phyloP scores from a whole-genome alignment of 2,329 filamentous ascomycete species.

The Pseudogymnoascus sp. region DNA sequence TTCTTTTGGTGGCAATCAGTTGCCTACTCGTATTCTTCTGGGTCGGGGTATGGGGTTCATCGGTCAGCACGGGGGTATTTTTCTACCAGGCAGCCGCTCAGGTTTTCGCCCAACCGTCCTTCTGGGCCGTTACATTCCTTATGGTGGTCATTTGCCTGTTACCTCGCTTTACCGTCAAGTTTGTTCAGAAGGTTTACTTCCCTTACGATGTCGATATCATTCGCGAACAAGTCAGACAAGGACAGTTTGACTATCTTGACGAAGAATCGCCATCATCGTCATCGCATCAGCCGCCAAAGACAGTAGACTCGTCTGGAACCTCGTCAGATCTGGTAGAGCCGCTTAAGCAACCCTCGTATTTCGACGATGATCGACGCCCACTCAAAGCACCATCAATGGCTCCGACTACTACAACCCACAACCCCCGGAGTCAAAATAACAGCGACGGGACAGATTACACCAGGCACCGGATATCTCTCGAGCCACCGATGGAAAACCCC shows the following conservation, averaged over 20 bases:
- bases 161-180: conserved; percentile 79
- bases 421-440: conserved; percentile 73
- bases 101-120: conserved; percentile 71
- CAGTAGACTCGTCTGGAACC: conserved; percentile 41
- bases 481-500: conserved; percentile 31
- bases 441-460: conserved; percentile 94
- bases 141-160: conserved; percentile 75
- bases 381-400: conserved; percentile 91
- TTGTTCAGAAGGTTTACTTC: conserved; percentile 86
- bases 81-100: conserved; percentile 74
- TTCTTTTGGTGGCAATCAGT: conserved; percentile 73
- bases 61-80: conserved; percentile 38
- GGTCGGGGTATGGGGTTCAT: conserved; percentile 73
- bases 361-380: conserved; percentile 81
- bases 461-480: conserved; percentile 51
- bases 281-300: conserved; percentile 25
- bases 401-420: conserved; percentile 66
- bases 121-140: conserved; percentile 78
- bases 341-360: conserved; percentile 48
- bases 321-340: conserved; percentile 47
- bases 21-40: conserved; percentile 87
- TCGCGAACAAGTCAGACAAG: conserved; percentile 78
- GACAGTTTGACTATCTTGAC: conserved; percentile 68
- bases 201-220: conserved; percentile 93
- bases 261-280: conserved; percentile 10